phyloP scores from a whole-genome alignment of 1,139 yeast species.

The Cylindricascospora bacillispora region DNA sequence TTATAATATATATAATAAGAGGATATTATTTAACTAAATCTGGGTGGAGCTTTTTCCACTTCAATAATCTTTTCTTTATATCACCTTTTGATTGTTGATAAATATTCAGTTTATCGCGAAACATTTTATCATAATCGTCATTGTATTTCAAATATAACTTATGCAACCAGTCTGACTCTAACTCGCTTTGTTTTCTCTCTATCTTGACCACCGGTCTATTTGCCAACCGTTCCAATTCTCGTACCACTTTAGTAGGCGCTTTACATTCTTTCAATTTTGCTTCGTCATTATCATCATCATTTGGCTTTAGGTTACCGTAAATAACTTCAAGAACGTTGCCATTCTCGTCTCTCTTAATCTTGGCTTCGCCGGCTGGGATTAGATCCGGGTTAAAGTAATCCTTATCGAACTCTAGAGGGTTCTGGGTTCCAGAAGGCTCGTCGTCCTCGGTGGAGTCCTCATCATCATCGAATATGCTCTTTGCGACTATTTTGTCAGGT shows the following conservation, averaged over 20 bases:
- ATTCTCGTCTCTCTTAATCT: constrained; percentile 59
- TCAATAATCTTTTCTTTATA: constrained; percentile 49
- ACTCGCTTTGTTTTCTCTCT: constrained; percentile 49
- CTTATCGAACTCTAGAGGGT: constrained; percentile 32
- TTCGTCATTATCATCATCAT: constrained; percentile 20
- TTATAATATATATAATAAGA: too few species aligned
- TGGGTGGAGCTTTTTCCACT: constrained; percentile 36
- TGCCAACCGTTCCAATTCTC: constrained; percentile 60
- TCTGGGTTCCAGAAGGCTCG: constrained; percentile 24
- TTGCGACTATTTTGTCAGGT: constrained; percentile 22
- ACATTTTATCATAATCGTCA: constrained; percentile 80
- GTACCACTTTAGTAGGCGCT: constrained; percentile 42
- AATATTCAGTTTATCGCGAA: constrained; percentile 79
- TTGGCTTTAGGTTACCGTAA: constrained; percentile 43
- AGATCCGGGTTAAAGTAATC: constrained; percentile 39
- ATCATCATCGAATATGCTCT: constrained; percentile 25
- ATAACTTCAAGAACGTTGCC: constrained; percentile 60
- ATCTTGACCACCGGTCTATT: constrained; percentile 36
- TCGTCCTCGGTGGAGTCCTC: constrained; percentile 26
- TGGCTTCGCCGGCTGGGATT: constrained; percentile 72
- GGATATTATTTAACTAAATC: too few species aligned
- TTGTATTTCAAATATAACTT: constrained; percentile 65
- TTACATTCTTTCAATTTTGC: constrained; percentile 21
- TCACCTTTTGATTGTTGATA: constrained; percentile 83
- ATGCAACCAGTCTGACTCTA: constrained; percentile 67